Evolutionary conservation across 208 protist species (phyloP).

Genomic region (Wallacemonas sp.): DNA sequence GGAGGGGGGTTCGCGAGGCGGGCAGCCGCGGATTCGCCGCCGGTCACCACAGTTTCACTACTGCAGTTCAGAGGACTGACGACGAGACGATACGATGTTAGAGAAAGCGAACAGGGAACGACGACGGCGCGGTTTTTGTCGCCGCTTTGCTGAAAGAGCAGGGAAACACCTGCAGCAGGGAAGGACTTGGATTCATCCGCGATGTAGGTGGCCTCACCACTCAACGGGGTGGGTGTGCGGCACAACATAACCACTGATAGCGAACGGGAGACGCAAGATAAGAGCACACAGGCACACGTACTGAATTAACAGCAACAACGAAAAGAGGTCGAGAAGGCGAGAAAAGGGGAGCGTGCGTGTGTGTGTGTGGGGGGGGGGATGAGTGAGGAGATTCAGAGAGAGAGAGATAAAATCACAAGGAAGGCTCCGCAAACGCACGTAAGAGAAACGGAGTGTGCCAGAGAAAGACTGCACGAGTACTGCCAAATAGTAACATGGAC

Average conservation of each 20-base stretch:
- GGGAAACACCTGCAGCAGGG: constrained; percentile 3
- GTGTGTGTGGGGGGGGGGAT: too few species aligned
- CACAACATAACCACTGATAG: not conserved
- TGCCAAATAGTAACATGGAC: too few species aligned
- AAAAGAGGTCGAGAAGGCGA: not conserved
- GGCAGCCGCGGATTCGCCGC: not conserved
- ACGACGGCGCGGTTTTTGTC: not conserved
- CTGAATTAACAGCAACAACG: not conserved
- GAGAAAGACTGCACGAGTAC: too few species aligned
- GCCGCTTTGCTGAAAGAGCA: constrained; percentile 11
- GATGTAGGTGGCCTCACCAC: not conserved
- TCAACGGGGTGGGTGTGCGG: not conserved
- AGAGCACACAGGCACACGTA: not conserved
- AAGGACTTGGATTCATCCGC: not conserved
- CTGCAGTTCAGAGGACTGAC: constrained; percentile 13
- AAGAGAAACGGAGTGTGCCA: too few species aligned
- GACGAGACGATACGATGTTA: constrained; percentile 6
- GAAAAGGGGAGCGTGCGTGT: too few species aligned
- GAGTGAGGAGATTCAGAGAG: too few species aligned
- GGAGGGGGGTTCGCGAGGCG: constrained; percentile 27
- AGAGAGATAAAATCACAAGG: too few species aligned
- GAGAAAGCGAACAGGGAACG: constrained; percentile 1
- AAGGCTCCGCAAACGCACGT: too few species aligned
- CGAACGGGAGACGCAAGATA: too few species aligned
- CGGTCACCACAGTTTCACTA: not conserved